Conservation (phyloP, 2,329 filamentous ascomycete genomes). For the Fusarium algeriense region DNA sequence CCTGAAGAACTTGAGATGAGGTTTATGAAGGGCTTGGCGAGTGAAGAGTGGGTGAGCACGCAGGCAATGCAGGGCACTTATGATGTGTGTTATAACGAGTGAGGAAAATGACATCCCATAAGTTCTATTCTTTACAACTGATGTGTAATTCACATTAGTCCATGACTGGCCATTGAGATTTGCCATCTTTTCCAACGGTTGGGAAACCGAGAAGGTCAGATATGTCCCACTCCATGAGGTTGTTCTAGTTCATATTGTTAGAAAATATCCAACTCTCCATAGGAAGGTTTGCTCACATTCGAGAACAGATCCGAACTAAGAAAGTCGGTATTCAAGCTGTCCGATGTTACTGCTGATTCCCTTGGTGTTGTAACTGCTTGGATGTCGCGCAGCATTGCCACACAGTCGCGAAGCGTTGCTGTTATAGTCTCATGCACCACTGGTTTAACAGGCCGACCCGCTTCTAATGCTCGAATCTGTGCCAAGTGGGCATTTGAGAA, state of each 20-base stretch:
- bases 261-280: neutral
- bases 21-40: constrained; percentile 67
- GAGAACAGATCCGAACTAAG: constrained; percentile 36
- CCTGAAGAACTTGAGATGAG: constrained; percentile 66
- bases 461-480: constrained; percentile 44
- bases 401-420: constrained; percentile 36
- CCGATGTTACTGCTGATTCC: constrained; percentile 26
- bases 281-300: constrained; percentile 22
- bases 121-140: neutral
- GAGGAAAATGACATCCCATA: neutral
- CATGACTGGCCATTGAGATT: constrained; percentile 30
- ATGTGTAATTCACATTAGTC: neutral
- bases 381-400: constrained; percentile 32
- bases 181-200: constrained; percentile 3
- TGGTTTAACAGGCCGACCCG: constrained; percentile 35
- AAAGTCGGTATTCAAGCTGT: constrained; percentile 33
- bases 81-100: constrained; percentile 66
- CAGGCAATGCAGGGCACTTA: constrained; percentile 71
- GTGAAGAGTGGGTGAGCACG: constrained; percentile 73
- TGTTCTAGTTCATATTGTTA: constrained; percentile 36
- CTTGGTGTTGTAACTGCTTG: constrained; percentile 33
- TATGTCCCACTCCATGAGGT: constrained; percentile 44
- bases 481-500: constrained; percentile 41
- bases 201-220: constrained; percentile 43
- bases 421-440: constrained; percentile 41